phyloP scores from a whole-genome alignment of 1,284 basidiomycete species.

The Hymenochaete sp. region DNA sequence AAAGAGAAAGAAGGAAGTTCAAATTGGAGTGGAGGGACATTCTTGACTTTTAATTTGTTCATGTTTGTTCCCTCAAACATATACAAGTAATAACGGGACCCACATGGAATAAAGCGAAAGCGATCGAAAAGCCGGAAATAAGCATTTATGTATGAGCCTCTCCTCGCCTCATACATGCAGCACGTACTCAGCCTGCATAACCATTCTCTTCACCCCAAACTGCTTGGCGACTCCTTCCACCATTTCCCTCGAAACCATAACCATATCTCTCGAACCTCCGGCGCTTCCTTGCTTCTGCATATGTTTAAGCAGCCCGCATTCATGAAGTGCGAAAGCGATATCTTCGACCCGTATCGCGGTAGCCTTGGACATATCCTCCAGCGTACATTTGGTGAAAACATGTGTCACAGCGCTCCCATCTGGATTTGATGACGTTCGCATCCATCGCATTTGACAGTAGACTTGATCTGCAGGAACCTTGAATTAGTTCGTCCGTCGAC shows the following conservation, averaged over 20 bases:
- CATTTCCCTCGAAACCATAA: slow-evolving; percentile 63
- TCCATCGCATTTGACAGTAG: slow-evolving; percentile 39
- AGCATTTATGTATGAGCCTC: too few species aligned
- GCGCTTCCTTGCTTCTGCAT: slow-evolving; percentile 21
- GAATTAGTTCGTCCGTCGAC: background rate
- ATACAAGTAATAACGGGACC: too few species aligned
- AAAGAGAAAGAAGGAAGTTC: background rate
- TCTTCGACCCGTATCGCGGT: slow-evolving; percentile 83
- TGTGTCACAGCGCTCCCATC: slow-evolving; percentile 64
- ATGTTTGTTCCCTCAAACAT: too few species aligned
- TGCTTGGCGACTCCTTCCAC: slow-evolving; percentile 61
- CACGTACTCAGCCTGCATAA: slow-evolving; percentile 25
- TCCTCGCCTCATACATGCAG: too few species aligned
- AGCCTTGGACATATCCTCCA: slow-evolving; percentile 66
- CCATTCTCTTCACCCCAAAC: slow-evolving; percentile 53
- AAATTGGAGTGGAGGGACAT: too few species aligned
- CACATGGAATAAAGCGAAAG: too few species aligned
- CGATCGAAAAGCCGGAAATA: too few species aligned
- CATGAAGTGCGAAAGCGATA: slow-evolving; percentile 78
- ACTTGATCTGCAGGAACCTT: slow-evolving; percentile 29
- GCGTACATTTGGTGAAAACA: slow-evolving; percentile 54
- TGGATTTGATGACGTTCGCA: slow-evolving; percentile 45
- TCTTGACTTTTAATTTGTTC: too few species aligned
- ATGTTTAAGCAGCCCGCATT: slow-evolving; percentile 68
- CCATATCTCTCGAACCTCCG: slow-evolving; percentile 22